Evolutionary conservation across 2,329 filamentous ascomycete genomes (phyloP).

Genomic region (Paraphoma sp.): DNA sequence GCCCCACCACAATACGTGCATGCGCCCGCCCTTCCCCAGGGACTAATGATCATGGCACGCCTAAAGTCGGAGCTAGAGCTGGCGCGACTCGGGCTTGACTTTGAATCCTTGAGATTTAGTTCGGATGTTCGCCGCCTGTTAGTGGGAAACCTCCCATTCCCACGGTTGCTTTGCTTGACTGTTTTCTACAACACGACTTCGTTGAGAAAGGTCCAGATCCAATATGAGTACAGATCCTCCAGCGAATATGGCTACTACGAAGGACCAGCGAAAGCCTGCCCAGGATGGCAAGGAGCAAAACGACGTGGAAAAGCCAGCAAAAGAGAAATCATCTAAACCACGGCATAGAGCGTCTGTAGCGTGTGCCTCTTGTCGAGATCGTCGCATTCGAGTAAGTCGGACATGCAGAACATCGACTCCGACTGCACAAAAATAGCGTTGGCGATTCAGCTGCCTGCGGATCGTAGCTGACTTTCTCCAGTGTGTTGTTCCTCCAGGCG

Average conservation of each 20-base stretch:
- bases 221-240: slow-evolving; percentile 20
- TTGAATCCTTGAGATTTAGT: slow-evolving; percentile 18
- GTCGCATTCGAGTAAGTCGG: slow-evolving; percentile 40
- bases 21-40: slow-evolving; percentile 20
- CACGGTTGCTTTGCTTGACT: slow-evolving; percentile 6
- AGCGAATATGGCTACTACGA: slow-evolving; percentile 13
- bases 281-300: slow-evolving; percentile 20
- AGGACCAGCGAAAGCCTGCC: slow-evolving; percentile 19
- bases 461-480: neutral
- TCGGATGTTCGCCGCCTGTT: slow-evolving; percentile 11
- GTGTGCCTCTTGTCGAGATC: slow-evolving; percentile 61
- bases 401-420: neutral
- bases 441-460: no score
- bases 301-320: slow-evolving; percentile 16
- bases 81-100: slow-evolving; percentile 8
- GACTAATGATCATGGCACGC: slow-evolving; percentile 14
- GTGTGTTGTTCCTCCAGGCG: slow-evolving; percentile 62
- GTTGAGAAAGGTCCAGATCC: neutral
- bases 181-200: neutral
- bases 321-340: slow-evolving; percentile 37
- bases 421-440: no score
- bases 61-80: slow-evolving; percentile 15
- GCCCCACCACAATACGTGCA: slow-evolving; percentile 29
- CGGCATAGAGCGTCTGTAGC: slow-evolving; percentile 60
- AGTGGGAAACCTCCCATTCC: slow-evolving; percentile 4